phyloP scores from a whole-genome alignment of 2,329 filamentous ascomycete genomes.

The Domatiomyces globalis region DNA sequence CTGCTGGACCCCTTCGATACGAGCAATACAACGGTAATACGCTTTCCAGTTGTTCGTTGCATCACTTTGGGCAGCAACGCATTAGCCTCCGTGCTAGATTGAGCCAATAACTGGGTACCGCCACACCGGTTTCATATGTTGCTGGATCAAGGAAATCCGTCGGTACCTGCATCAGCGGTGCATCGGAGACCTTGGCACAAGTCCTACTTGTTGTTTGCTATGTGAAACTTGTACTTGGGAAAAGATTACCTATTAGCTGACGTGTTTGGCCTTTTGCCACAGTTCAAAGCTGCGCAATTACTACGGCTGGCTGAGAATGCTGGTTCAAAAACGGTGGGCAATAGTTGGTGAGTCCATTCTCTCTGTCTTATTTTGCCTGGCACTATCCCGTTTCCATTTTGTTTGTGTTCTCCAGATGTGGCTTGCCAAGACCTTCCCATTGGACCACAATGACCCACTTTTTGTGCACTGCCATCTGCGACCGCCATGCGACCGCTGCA shows the following conservation, averaged over 20 bases:
- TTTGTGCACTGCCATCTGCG: constrained; percentile 5
- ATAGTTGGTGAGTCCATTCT: constrained; percentile 64
- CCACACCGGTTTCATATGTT: constrained; percentile 6
- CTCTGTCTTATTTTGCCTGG: constrained; percentile 5
- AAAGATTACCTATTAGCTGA: constrained; percentile 31
- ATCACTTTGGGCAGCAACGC: constrained; percentile 27
- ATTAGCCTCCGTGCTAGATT: constrained; percentile 5
- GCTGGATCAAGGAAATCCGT: background rate
- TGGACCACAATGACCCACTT: constrained; percentile 6
- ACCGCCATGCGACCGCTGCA: constrained; percentile 10
- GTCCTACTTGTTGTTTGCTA: background rate
- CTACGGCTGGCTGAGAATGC: constrained; percentile 80
- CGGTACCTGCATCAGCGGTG: constrained; percentile 14
- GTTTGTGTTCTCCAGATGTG: background rate
- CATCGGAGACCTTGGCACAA: constrained; percentile 3
- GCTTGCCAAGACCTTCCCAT: constrained; percentile 12
- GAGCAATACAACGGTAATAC: constrained; percentile 14
- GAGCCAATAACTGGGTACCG: constrained; percentile 7
- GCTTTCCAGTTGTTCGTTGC: constrained; percentile 9
- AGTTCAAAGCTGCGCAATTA: constrained; percentile 76
- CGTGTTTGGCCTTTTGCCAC: constrained; percentile 19
- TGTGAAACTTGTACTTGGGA: constrained; percentile 3
- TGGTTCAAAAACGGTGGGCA: constrained; percentile 80
- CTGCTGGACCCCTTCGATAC: constrained; percentile 1
- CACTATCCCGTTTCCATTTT: background rate